Percentiles rank a stretch among this genome's conserved stretches.
Evolutionary conservation across 768 basidiomycete species (phyloP).

Genomic region (Kwoniella shandongensis): DNA sequence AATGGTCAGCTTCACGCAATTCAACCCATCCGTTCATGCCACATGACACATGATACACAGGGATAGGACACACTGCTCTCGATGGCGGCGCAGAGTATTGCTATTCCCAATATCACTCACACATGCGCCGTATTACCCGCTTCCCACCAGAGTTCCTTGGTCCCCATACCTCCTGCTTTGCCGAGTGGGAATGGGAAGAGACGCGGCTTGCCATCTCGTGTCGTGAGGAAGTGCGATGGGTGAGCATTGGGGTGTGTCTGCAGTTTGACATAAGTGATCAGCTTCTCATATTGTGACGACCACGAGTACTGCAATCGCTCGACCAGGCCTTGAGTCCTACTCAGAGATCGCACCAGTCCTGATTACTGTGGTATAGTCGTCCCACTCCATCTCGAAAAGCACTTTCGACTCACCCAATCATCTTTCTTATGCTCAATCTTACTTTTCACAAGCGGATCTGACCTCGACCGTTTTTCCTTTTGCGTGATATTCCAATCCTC

Average conservation of each 20-base stretch:
- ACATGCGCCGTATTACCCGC: constrained; percentile 45
- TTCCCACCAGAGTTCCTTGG: constrained; percentile 47
- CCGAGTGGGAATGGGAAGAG: constrained; percentile 47
- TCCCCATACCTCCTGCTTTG: constrained; percentile 30
- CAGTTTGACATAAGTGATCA: not conserved
- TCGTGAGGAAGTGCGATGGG: constrained; percentile 43
- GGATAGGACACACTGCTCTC: no score
- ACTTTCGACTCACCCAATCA: constrained; percentile 30
- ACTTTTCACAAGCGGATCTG: constrained; percentile 15
- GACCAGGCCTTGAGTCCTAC: not conserved
- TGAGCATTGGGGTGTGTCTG: constrained; percentile 35
- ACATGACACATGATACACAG: no score
- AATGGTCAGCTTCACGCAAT: not conserved
- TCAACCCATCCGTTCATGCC: no score
- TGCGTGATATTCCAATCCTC: constrained; percentile 5
- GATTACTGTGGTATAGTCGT: no score
- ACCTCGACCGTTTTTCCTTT: constrained; percentile 8
- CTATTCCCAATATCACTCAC: constrained; percentile 21
- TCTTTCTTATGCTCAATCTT: constrained; percentile 20
- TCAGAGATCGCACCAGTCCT: no score
- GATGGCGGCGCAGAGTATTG: not conserved
- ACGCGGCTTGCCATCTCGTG: constrained; percentile 44
- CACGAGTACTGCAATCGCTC: not conserved
- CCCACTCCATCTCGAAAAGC: not conserved
- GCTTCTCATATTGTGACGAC: not conserved